Base-by-base conservation (phyloP, 495 filamentous ascomycete species). In the Penicillium egyptiacum region DNA sequence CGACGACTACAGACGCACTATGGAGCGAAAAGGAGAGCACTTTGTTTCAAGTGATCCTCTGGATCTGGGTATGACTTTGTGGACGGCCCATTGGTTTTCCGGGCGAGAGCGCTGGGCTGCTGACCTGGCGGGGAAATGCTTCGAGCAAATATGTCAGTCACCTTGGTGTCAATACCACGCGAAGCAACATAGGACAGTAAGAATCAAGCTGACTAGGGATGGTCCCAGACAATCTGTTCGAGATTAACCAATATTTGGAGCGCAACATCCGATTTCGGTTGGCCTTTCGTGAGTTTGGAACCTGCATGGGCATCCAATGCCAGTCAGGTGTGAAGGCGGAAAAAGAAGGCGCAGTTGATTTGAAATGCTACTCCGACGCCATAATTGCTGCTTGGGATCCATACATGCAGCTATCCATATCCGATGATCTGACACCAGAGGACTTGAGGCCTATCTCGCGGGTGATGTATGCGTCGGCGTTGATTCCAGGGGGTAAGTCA, bases 1-100 rank as follows among this genome's bases (percentile, higher is more conserved):
- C 16, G 71, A 55, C 2, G 81, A 87, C 57, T 88, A 88, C 60
- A 64, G 69, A n/a, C 70, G 72, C 25, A 75, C 87, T n/a, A 79
- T 85, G 77, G 57, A 64, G 33, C 65, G 70, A 0, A 80, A 79
- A 50, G 79, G 77, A 1, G 74, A 75, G 57, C 66, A 78, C 46
- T 79, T 69, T 54, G 73, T 79, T 1, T 83, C 81, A 50, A 66
- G 57, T 6, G 85, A 87, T 67, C 72, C 79, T 23, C 57, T 87
- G 14, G 85, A 88, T 67, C 63, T 87, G 51, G 86, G 86, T 0
- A 87, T 88, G 85, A 79, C 83, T 6, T 56, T 88, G 39, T 89
- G 85, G 85, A 80, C 81, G 46, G 73, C 73, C 19, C 83, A 86
- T 60, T 86, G 85, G 69, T 81, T 80, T 58, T 63, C 64, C 1